Percentiles rank a stretch among this genome's conserved stretches.
These are phyloP conservation scores for Mercurialis annua DNA, from an alignment of 345 rosid species.

Conservation along the genomic window DNA sequence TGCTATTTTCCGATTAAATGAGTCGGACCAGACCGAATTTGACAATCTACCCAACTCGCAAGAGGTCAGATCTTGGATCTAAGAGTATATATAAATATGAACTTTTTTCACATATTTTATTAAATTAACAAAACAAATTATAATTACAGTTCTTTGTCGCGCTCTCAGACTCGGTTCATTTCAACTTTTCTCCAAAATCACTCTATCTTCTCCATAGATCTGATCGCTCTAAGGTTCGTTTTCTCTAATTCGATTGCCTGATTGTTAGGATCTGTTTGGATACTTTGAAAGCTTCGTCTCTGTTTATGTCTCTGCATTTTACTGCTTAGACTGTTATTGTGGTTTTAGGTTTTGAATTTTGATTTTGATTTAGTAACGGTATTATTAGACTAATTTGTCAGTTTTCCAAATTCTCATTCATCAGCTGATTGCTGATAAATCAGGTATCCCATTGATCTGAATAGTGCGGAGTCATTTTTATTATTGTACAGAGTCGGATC, in stretches of 20 bases:
- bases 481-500: background rate
- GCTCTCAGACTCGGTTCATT: background rate
- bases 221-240: conserved; percentile 10
- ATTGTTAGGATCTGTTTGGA: conserved; percentile 7
- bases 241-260: background rate
- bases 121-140: no score
- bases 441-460: conserved; percentile 7
- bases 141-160: background rate
- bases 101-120: background rate
- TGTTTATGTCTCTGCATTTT: no score
- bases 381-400: background rate
- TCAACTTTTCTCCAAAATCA: background rate
- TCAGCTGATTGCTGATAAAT: background rate
- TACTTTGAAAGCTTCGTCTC: no score
- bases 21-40: no score
- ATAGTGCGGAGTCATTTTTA: background rate
- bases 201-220: conserved; percentile 3
- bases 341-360: conserved; percentile 4
- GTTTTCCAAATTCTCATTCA: no score
- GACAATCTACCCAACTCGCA: no score
- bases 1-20: no score
- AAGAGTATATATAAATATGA: background rate
- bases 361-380: background rate
- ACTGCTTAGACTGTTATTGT: background rate
- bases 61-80: background rate